Evolutionary conservation across 2,329 filamentous ascomycete species (phyloP), one percentile per base, ranked within the genome.

Genomic region (Aspergillus sp.): DNA sequence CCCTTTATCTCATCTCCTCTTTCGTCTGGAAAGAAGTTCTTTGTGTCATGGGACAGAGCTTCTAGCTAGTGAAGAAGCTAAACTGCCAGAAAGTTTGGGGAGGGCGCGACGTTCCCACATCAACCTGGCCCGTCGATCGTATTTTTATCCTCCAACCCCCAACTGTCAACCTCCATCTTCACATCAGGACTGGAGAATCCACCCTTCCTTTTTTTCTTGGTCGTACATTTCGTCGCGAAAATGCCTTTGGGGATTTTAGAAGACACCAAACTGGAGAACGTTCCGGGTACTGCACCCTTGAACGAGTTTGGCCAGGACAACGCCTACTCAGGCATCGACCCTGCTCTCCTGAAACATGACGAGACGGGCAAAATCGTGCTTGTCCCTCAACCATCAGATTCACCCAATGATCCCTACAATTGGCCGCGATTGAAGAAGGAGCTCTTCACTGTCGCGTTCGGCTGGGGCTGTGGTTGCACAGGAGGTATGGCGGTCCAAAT

Each of bases 391-490:
- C 66, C 66, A 12, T 68, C 66, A 1, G 61, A 66, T 44, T 67
- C 65, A 4, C 62, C 64, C 3, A 64, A 67, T 48, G 66, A 68
- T 27, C 66, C 66, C 8, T 66, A 66, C 51, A 68, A 67, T 44
- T 68, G 66, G 66, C 56, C 66, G 7, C 59, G 66, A 14, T 49
- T 15, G 21, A 67, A 66, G 57, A 73, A 77, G 67, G 67, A 77
- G 64, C 47, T 69, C 27, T 74, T 78, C 49, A 73, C 75, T 15
- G 66, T 78, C 27, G 67, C 73, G 2, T 78, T 70, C 57, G 75
- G 70, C 17, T 77, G 74, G 59, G 72, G 75, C 4, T 72, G 70
- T 47, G 71, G 69, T n/a, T 76, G 73, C 46, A 76, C 78, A 11
- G 77, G 76, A 57, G 76, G 76, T 77, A 43, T 31, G 23, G 46